Base-by-base conservation (phyloP, 805 yeast species). In the Lachancea mirantina region DNA sequence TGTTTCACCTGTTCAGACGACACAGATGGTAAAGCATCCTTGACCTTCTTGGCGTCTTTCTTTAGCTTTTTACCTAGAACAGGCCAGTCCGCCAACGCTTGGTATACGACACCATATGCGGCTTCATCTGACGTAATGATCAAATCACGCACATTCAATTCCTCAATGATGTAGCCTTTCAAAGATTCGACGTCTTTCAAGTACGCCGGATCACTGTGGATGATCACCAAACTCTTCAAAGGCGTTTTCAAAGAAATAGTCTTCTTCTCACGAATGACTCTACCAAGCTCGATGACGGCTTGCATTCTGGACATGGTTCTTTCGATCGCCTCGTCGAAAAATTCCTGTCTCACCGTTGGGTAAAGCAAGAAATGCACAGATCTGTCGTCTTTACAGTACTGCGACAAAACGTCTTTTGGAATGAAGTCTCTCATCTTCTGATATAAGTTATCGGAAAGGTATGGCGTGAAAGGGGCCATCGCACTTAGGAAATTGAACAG, bases 381-480 rank as follows among this genome's bases (percentile, higher is more conserved):
- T 61, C 88, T 76, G 30, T 61, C 57, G 52, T 87, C 94, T 43
- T 65, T 60, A 41, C 69, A 59, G 41, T 58, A 74, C 26, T 57
- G 45, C 37, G 63, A 58, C 60, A 83, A 67, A 16, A 72, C 72
- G 24, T 71, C 78, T 11, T 68, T 72, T n/a, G 72, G 60, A 62
- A 79, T 80, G 47, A 64, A 75, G 28, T 64, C 66, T 53, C 68
- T 74, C 64, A 92, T 65, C 61, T 74, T 77, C 56, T 75, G 80
- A 65, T 88, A 92, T 49, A 92, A 83, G 52, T 74, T 76, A 54
- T 92, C 99, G 30, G 97, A 70, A 61, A 94, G 70, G 72, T 80
- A 94, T 45, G 99, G 99, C 33, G 97, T 88, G 67, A 92, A 92
- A 45, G 99, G 98, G 38, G 97, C 97, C 96, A 92, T 89, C 30